Evolutionary conservation across 2,329 filamentous ascomycete species (phyloP).

Genomic region (Venturia asperata): DNA sequence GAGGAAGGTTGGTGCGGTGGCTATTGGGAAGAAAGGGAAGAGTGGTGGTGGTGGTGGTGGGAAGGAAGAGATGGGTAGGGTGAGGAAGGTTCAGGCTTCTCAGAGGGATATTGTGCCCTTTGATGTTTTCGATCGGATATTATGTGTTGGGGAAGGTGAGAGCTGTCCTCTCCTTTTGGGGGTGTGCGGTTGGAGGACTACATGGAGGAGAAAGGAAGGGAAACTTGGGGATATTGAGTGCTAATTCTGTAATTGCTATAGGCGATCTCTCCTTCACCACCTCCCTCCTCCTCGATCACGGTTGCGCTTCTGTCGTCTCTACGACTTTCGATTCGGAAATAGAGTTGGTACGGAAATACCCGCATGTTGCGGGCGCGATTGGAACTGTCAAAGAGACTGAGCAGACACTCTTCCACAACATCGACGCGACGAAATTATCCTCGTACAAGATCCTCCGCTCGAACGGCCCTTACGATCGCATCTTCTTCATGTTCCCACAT

Average conservation of each 20-base stretch:
- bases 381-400: conserved; percentile 27
- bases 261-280: conserved; percentile 70
- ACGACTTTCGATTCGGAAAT: conserved; percentile 58
- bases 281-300: conserved; percentile 58
- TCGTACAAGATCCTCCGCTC: conserved; percentile 38
- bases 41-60: too few species aligned
- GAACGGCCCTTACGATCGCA: conserved; percentile 49
- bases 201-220: too few species aligned
- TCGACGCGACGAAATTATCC: conserved; percentile 62
- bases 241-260: conserved; percentile 1
- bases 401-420: conserved; percentile 48
- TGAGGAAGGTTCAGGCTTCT: conserved; percentile 8
- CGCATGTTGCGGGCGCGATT: conserved; percentile 55
- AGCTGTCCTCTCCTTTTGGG: neutral
- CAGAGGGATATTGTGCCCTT: conserved; percentile 11
- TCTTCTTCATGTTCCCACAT: conserved; percentile 97
- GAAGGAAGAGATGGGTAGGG: neutral
- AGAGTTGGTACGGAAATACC: conserved; percentile 65
- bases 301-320: conserved; percentile 59
- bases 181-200: neutral
- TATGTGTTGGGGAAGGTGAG: conserved; percentile 18
- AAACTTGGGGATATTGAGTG: neutral
- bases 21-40: neutral
- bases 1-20: neutral
- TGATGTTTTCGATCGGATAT: conserved; percentile 16